Base-by-base conservation (phyloP, 768 basidiomycete species). In the Trametes punicea region DNA sequence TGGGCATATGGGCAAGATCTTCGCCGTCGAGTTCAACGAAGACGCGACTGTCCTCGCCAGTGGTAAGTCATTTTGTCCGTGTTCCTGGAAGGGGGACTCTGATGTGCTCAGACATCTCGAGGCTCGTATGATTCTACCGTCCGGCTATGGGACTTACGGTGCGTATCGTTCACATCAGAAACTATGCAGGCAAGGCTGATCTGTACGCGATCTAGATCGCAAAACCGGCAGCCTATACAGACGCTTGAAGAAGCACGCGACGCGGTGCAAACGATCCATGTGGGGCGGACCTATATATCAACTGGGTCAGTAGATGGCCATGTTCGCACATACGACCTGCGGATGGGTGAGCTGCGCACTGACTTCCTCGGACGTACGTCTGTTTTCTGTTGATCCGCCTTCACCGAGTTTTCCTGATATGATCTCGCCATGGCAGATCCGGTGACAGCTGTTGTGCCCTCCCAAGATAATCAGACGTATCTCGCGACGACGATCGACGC, bases 101-200 rank as follows among this genome's bases (percentile, higher is more conserved):
- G 54, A 49, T 54, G 56, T 51, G 46, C 51, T 54, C 38, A 55
- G 57, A 31, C 34, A 5, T 11, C 18, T 49, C 18, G 44, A 95
- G 94, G 92, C 52, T 95, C 93, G 1, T 98, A 87, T 65, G 96
- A 99, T 71, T 82, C 93, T 0, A 93, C 93, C 10, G 84, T 98
- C 31, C 80, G 88, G 62, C 69, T 98, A 30, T 98, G 94, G 94
- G 96, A 98, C 69, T 74, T 97, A 61, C 81, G 89, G 93, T 93
- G 60, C 47, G 78, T 65, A 55, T 55, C 15, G 3, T 13, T 8
- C n/a, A 4, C 7, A 1, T 21, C 7, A 26, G 11, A 25, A 56
- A 34, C 20, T 13, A 23, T 56, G 6, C 13, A 18, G n/a, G 15
- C 15, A n/a, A 13, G 0, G 23, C 2, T 47, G 40, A 31, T 45